Conservation (phyloP, 2,329 filamentous ascomycete species). For the Xylariaceae sp. region DNA sequence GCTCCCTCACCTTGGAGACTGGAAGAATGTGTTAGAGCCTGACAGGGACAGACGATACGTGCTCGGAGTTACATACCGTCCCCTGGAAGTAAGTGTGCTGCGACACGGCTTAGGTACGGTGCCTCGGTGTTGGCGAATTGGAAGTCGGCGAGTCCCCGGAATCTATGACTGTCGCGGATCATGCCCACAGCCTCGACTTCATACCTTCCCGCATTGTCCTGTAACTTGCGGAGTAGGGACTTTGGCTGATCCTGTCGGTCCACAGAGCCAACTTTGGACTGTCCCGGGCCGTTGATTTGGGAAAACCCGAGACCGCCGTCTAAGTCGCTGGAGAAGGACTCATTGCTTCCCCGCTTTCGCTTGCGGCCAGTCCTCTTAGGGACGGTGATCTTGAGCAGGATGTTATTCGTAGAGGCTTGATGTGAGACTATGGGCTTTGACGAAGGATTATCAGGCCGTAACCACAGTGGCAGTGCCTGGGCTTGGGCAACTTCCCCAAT, state of each 20-base stretch:
- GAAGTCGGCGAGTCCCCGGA: constrained; percentile 78
- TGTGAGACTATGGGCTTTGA: constrained; percentile 72
- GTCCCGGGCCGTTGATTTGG: constrained; percentile 8
- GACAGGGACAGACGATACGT: no score
- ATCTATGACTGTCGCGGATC: constrained; percentile 77
- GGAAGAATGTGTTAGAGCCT: no score
- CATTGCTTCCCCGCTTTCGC: constrained; percentile 69
- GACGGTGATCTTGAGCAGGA: constrained; percentile 79
- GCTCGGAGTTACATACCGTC: constrained; percentile 54
- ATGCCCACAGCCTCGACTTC: constrained; percentile 62
- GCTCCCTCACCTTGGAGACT: constrained; percentile 50
- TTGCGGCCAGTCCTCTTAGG: constrained; percentile 82
- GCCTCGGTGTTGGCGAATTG: constrained; percentile 67
- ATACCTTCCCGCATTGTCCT: constrained; percentile 63
- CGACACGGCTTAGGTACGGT: constrained; percentile 63
- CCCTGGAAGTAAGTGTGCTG: constrained; percentile 62
- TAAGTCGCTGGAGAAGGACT: constrained; percentile 50
- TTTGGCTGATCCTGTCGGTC: constrained; percentile 45
- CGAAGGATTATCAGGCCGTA: constrained; percentile 73
- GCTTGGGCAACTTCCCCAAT: constrained; percentile 26
- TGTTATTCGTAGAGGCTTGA: constrained; percentile 68
- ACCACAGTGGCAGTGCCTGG: constrained; percentile 57
- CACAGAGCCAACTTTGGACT: constrained; percentile 31
- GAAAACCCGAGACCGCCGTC: constrained; percentile 23
- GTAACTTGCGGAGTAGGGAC: constrained; percentile 53